A percentile compares a stretch with the other conserved stretches of the same genome.
Evolutionary conservation across 2,329 filamentous ascomycete species (phyloP).

Genomic region (Verticillium albo-atrum): DNA sequence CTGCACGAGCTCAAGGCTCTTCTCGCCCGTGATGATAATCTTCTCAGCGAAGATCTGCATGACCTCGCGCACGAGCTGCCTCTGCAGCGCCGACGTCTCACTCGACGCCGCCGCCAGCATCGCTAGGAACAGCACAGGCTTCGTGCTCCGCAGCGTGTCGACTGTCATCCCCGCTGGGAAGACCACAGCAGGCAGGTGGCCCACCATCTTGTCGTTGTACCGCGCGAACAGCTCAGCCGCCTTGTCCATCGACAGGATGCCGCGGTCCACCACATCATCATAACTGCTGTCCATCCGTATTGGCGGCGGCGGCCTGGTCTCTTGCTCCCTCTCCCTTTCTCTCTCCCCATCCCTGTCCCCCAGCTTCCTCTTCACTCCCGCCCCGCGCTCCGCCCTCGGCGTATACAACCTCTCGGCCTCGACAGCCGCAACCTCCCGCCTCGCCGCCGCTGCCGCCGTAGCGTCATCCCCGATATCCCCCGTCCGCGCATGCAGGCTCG

Average conservation of each 20-base stretch:
- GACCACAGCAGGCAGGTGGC: constrained; percentile 58
- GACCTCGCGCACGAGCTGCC: constrained; percentile 61
- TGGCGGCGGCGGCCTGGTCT: constrained; percentile 6
- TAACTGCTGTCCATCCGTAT: constrained; percentile 17
- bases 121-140: constrained; percentile 66
- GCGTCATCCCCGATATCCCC: background rate
- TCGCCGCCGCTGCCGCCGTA: background rate
- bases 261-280: constrained; percentile 53
- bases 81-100: constrained; percentile 52
- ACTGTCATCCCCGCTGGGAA: constrained; percentile 51
- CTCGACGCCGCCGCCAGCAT: constrained; percentile 63
- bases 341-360: background rate
- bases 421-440: constrained; percentile 2
- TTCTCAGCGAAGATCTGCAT: constrained; percentile 71
- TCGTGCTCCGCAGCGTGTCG: constrained; percentile 50
- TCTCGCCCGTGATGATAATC: constrained; percentile 70
- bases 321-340: background rate
- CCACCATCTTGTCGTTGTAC: constrained; percentile 56
- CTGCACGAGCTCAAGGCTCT: constrained; percentile 79
- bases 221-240: constrained; percentile 52
- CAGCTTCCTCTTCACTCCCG: background rate
- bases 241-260: constrained; percentile 50
- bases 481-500: constrained; percentile 62
- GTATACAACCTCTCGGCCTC: constrained; percentile 2
- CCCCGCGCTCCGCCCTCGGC: constrained; percentile 11